These are phyloP conservation scores for Phytophthora chlamydospora DNA, from an alignment of 352 stramenopile genomes.

Conservation along the genomic window DNA sequence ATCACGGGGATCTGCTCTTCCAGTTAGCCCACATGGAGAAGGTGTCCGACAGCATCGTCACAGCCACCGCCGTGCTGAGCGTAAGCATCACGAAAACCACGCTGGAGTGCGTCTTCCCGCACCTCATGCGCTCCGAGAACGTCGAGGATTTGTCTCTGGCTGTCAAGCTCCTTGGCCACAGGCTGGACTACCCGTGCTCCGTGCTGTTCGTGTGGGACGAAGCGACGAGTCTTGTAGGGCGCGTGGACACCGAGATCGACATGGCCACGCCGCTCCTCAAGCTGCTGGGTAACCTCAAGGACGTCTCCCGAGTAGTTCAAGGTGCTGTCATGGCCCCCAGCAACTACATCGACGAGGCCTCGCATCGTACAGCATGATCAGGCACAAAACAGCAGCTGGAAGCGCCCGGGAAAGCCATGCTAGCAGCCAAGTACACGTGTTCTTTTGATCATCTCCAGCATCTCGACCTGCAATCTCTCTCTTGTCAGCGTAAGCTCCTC, in stretches of 20 bases:
- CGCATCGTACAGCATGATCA: conserved; percentile 2
- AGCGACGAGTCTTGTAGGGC: conserved; percentile 37
- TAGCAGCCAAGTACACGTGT: conserved; percentile 10
- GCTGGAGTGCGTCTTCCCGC: conserved; percentile 42
- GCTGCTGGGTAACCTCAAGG: conserved; percentile 33
- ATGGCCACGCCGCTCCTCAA: conserved; percentile 30
- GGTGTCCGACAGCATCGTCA: conserved; percentile 37
- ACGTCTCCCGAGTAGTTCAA: conserved; percentile 31
- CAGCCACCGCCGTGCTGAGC: conserved; percentile 24
- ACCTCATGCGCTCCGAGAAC: conserved; percentile 41
- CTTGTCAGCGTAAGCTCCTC: background rate
- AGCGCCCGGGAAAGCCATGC: background rate
- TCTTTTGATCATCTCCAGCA: conserved; percentile 14
- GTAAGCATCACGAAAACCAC: conserved; percentile 42
- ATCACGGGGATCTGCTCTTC: conserved; percentile 44
- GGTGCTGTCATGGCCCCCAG: conserved; percentile 23
- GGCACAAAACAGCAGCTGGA: background rate
- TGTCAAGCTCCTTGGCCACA: conserved; percentile 38
- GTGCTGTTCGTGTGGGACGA: conserved; percentile 48
- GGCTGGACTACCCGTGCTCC: conserved; percentile 37
- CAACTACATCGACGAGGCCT: conserved; percentile 16
- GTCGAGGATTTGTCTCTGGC: conserved; percentile 36
- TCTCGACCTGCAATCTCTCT: conserved; percentile 13
- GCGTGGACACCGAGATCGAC: conserved; percentile 37
- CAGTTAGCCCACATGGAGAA: conserved; percentile 43